Evolutionary conservation across 2,329 filamentous ascomycete species (phyloP), one percentile per base, ranked within the genome.

Genomic region (Alternaria metachromatica): DNA sequence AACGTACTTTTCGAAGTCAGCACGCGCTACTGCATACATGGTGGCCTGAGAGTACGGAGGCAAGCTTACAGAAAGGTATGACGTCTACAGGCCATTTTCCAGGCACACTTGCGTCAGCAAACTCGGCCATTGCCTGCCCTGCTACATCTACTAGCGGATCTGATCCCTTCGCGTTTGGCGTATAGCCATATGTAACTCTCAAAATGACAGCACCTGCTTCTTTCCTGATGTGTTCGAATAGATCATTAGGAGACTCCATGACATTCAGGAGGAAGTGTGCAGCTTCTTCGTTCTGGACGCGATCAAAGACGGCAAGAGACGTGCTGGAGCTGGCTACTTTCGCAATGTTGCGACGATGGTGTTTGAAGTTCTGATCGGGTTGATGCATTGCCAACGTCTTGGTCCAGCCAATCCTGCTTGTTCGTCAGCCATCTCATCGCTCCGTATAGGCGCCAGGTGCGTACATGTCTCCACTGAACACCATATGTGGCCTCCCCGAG

Each of bases 31-130:
- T n/a, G 12, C 8, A 25, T n/a, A 15, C 13, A 10, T n/a, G 3
- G 45, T 13, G 10, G 15, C 8, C 4, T n/a, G 1, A 13, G n/a
- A 4, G 4, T 7, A 10, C 8, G 13, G 30, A 13, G 9, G 3
- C 6, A n/a, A 7, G 69, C 73, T 78, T 70, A 77, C 82, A 66
- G 45, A 79, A 80, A 1, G 84, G 84, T 9, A 86, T 67, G 4
- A 83, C 70, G 60, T 86, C 84, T 4, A 86, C 84, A 3, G 80
- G 63, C 80, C 80, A 86, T 9, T 71, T 77, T 6, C 84, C 83
- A 0, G 84, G 83, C 5, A 80, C 73, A 15, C 72, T 74, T 4
- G 82, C 80, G 12, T 78, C 68, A 3, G 78, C 72, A 55, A 86
- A 83, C 5, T 83, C 67, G 1, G 73, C 70, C 70, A 86, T 77